A percentile compares a stretch with the other conserved stretches of the same genome.
Conservation (phyloP, 371 early-diverging fungal species). For the Rhizopus stolonifer region DNA sequence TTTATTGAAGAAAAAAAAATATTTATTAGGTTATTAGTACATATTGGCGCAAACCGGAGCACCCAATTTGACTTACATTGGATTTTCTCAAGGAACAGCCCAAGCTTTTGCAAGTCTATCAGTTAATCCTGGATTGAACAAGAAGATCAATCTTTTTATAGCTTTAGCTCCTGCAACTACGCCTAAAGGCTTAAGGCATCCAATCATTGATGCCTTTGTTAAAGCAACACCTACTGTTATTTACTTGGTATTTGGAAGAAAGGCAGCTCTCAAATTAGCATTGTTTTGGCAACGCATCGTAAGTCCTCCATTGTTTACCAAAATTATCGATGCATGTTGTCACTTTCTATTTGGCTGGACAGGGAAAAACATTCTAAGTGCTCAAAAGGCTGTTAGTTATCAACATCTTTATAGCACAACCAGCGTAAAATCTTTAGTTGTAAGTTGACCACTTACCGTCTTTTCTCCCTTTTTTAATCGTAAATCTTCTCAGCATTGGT, state of each 20-base stretch:
- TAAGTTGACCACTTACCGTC: conserved; percentile 20
- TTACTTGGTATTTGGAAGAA: conserved; percentile 91
- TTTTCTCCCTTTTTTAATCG: conserved; percentile 1
- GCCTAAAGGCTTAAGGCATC: conserved; percentile 82
- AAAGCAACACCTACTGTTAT: conserved; percentile 87
- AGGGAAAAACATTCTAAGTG: conserved; percentile 67
- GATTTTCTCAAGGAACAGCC: conserved; percentile 95
- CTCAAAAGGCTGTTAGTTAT: conserved; percentile 80
- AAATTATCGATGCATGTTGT: conserved; percentile 73
- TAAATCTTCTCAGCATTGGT: conserved; percentile 89
- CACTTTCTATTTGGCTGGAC: conserved; percentile 88
- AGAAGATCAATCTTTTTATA: conserved; percentile 82
- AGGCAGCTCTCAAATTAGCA: conserved; percentile 74
- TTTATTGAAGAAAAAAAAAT: background rate
- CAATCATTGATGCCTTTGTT: conserved; percentile 78
- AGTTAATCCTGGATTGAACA: conserved; percentile 75
- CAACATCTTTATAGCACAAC: conserved; percentile 89
- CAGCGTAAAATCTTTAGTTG: conserved; percentile 88
- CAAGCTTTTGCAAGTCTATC: conserved; percentile 91
- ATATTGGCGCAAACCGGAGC: conserved; percentile 81
- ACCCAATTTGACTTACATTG: conserved; percentile 84
- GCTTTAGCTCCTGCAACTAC: conserved; percentile 93
- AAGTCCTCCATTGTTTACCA: conserved; percentile 74
- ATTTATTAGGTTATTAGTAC: conserved; percentile 46
- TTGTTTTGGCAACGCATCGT: conserved; percentile 87